phyloP scores from a whole-genome alignment of 208 protist genomes.

The Naegleria lovaniensis region DNA sequence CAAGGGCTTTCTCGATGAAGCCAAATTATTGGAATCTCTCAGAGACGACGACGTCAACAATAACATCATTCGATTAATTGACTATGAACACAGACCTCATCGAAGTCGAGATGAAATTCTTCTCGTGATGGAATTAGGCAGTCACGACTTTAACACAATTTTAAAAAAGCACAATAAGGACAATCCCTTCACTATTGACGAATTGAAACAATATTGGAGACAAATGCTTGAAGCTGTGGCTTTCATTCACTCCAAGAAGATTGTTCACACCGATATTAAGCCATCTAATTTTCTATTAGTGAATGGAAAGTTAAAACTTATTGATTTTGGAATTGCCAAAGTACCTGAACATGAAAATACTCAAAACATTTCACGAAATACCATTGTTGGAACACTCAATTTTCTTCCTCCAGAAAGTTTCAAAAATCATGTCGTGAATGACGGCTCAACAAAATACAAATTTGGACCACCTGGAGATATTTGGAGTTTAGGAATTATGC shows the following conservation, averaged over 20 bases:
- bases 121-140: constrained; percentile 53
- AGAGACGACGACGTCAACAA: constrained; percentile 26
- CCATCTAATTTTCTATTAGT: constrained; percentile 75
- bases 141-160: constrained; percentile 50
- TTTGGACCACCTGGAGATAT: constrained; percentile 54
- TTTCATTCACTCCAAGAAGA: constrained; percentile 59
- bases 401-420: constrained; percentile 69
- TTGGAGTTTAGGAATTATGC: constrained; percentile 61
- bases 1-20: constrained; percentile 58
- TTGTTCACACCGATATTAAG: constrained; percentile 74
- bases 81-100: constrained; percentile 36
- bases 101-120: not conserved
- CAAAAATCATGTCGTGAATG: not conserved
- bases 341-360: constrained; percentile 57
- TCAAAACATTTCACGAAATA: constrained; percentile 54
- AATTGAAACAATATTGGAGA: constrained; percentile 61
- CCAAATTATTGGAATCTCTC: constrained; percentile 52
- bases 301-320: constrained; percentile 66
- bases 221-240: constrained; percentile 63
- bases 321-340: constrained; percentile 81
- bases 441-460: constrained; percentile 32
- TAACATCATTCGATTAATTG: constrained; percentile 52
- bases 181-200: constrained; percentile 39
- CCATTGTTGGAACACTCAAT: constrained; percentile 62
- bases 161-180: constrained; percentile 36